These are phyloP conservation scores for Phytophthora pseudosyringae DNA, from an alignment of 352 stramenopile species.

Conservation along the genomic window DNA sequence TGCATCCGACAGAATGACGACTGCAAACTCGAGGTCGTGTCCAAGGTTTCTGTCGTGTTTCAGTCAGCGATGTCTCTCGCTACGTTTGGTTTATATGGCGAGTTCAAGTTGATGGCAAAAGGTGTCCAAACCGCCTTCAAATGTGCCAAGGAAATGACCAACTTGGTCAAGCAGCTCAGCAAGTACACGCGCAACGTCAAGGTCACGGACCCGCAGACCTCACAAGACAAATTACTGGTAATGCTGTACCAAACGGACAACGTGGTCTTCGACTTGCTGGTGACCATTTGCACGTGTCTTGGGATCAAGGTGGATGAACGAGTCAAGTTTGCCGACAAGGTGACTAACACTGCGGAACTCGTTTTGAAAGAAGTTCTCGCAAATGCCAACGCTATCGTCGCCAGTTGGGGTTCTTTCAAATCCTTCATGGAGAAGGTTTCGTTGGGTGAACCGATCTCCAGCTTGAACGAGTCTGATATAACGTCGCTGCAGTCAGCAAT, in stretches of 20 bases:
- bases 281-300: slow-evolving; percentile 38
- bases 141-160: slow-evolving; percentile 36
- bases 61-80: slow-evolving; percentile 34
- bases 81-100: slow-evolving; percentile 41
- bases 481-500: slow-evolving; percentile 17
- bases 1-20: slow-evolving; percentile 51
- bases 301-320: slow-evolving; percentile 1
- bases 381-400: slow-evolving; percentile 32
- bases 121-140: slow-evolving; percentile 17
- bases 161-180: slow-evolving; percentile 31
- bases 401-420: slow-evolving; percentile 15
- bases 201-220: slow-evolving; percentile 29
- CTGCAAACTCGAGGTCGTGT: slow-evolving; percentile 39
- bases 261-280: slow-evolving; percentile 42
- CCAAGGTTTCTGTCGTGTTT: slow-evolving; percentile 36
- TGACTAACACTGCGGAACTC: slow-evolving; percentile 25
- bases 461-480: slow-evolving; percentile 13
- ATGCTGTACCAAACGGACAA: slow-evolving; percentile 44
- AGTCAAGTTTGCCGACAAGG: slow-evolving; percentile 15
- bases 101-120: slow-evolving; percentile 19
- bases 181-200: slow-evolving; percentile 29
- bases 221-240: slow-evolving; percentile 34
- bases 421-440: slow-evolving; percentile 19
- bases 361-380: slow-evolving; percentile 35
- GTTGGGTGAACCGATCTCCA: slow-evolving; percentile 14